Evolutionary conservation across 2,329 filamentous ascomycete species (phyloP).

Genomic region (Fusarium transvaalense): DNA sequence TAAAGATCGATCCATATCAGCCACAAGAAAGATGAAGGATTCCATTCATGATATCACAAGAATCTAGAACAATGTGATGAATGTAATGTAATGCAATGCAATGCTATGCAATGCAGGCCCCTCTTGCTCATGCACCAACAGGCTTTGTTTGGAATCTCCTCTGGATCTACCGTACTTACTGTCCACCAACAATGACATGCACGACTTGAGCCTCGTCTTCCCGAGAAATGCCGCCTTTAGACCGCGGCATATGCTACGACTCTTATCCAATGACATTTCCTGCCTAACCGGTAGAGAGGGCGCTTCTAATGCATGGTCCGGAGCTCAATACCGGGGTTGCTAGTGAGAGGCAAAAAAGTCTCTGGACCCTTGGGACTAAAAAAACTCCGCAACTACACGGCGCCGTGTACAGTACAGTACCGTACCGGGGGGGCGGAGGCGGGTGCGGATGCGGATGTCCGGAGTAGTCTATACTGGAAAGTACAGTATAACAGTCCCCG

Average conservation of each 20-base stretch:
- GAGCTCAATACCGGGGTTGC: constrained; percentile 11
- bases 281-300: constrained; percentile 2
- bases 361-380: constrained; percentile 5
- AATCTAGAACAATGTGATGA: constrained; percentile 21
- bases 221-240: constrained; percentile 39
- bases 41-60: constrained; percentile 28
- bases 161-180: neutral
- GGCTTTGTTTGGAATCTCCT: constrained; percentile 31
- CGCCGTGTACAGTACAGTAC: constrained; percentile 36
- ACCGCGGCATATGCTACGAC: constrained; percentile 20
- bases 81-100: neutral
- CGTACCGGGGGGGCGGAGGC: too few species aligned
- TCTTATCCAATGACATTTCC: constrained; percentile 13
- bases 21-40: constrained; percentile 1
- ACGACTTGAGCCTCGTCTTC: constrained; percentile 38
- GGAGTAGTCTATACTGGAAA: constrained; percentile 11
- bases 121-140: constrained; percentile 5
- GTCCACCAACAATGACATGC: neutral
- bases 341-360: constrained; percentile 6
- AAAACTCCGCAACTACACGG: constrained; percentile 31
- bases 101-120: neutral
- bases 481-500: too few species aligned
- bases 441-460: constrained; percentile 16
- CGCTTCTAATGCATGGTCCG: constrained; percentile 31
- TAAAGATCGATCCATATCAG: neutral